Conservation (phyloP, 495 filamentous ascomycete genomes). For the Daldinia bambusicola region DNA sequence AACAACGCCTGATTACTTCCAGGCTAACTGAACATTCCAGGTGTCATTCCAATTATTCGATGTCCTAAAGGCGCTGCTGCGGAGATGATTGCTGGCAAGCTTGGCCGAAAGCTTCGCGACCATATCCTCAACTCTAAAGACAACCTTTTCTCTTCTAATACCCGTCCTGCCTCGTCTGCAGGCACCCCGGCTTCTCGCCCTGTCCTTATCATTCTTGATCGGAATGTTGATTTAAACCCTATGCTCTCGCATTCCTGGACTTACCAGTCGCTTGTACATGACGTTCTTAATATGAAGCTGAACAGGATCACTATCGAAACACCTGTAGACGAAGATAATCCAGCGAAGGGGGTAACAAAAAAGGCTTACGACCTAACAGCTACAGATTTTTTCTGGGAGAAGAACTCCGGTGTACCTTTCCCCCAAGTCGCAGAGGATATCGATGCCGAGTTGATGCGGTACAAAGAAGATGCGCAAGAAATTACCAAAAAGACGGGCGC, state of each 20-base stretch:
- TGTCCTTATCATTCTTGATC: conserved; percentile 88
- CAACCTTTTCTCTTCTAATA: conserved; percentile 78
- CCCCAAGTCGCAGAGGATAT: conserved; percentile 98
- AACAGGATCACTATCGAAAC: conserved; percentile 97
- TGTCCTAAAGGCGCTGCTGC: conserved; percentile 92
- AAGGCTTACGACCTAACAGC: conserved; percentile 89
- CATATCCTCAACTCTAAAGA: conserved; percentile 98
- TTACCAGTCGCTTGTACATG: conserved; percentile 95
- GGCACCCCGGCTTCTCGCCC: conserved; percentile 76
- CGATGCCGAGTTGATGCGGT: conserved; percentile 87
- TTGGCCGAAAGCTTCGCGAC: conserved; percentile 95
- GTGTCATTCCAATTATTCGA: conserved; percentile 91
- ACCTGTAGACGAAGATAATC: conserved; percentile 76
- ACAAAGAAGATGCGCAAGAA: conserved; percentile 94
- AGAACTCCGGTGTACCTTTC: conserved; percentile 92
- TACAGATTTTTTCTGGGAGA: conserved; percentile 97
- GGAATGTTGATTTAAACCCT: conserved; percentile 95
- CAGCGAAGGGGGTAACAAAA: conserved; percentile 75
- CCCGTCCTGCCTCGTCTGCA: conserved; percentile 52
- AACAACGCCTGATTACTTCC: not conserved
- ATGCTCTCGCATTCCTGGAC: conserved; percentile 99
- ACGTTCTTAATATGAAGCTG: conserved; percentile 91
- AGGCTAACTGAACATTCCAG: conserved; percentile 53
- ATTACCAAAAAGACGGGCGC: conserved; percentile 95
- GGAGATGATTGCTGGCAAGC: conserved; percentile 90